Evolutionary conservation across 2,329 filamentous ascomycete species (phyloP), one percentile per base, ranked within the genome.

Genomic region (Sporothrix brunneoviolacea): DNA sequence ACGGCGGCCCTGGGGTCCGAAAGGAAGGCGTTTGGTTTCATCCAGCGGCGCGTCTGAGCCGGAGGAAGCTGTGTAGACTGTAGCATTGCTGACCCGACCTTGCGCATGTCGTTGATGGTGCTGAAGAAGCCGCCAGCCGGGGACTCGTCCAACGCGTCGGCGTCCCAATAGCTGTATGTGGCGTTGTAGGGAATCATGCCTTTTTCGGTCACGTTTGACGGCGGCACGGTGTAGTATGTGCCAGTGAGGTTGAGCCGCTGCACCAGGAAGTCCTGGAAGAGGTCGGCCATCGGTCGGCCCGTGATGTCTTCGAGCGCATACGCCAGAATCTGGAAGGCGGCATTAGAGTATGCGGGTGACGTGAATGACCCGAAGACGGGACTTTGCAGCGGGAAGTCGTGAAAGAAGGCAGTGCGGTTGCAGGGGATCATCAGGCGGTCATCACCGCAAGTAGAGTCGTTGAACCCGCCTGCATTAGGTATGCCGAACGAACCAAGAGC

Each of bases 21-120:
- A 1, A 62, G 64, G 48, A 61, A 60, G 4, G 62, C 64, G 0
- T 67, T 65, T 2, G 68, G 72, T 53, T 73, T 72, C 54, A 76
- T 62, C 73, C 73, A 76, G 18, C 62, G 57, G 4, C 70, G 62
- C 1, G 74, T 73, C 43, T 66, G 54, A 9, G 57, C 56, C 0
- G 66, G 59, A 0, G 66, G 58, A 3, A 75, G 64, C 9, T 75
- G 64, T 16, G 64, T 63, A 57, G 70, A 63, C 13, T 57, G 63
- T 2, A 73, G 61, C 35, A 76, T 72, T 3, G 69, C 68, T 8
- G 66, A 60, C 16, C 65, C 67, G n/a, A 75, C 64, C 2, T 62
- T 62, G 37, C 68, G 61, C 53, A 76, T 59, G 45, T 76, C 73
- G 8, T 60, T n/a, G 12, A 48, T 15, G 3, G 50, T 27, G 22